phyloP scores from a whole-genome alignment of 768 basidiomycete species.

The Tephrocybe sp. region DNA sequence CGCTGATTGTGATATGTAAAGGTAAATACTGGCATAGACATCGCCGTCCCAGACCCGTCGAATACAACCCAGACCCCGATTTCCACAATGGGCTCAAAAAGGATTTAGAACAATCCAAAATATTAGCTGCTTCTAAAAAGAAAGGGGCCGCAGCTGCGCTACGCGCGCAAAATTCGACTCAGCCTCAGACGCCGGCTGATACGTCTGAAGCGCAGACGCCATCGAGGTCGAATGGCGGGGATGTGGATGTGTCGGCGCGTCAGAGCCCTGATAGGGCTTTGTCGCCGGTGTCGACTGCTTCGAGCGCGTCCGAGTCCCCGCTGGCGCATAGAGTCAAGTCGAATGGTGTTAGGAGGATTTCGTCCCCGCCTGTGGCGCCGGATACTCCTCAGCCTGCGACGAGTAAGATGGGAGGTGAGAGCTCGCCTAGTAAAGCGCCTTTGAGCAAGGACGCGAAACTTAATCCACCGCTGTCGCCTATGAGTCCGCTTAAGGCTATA shows the following conservation, averaged over 20 bases:
- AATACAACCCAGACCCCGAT: conserved; percentile 74
- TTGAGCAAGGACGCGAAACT: conserved; percentile 1
- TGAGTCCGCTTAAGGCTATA: conserved; percentile 26
- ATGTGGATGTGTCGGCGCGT: conserved; percentile 24
- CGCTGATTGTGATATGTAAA: conserved; percentile 26
- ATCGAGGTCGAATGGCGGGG: conserved; percentile 31
- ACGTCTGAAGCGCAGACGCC: conserved; percentile 57
- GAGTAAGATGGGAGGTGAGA: not conserved
- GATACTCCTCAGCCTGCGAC: conserved; percentile 19
- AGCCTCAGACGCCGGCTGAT: conserved; percentile 37
- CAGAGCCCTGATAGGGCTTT: conserved; percentile 48
- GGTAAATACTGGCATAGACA: conserved; percentile 92
- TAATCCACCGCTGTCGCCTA: conserved; percentile 20
- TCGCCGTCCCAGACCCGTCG: conserved; percentile 73
- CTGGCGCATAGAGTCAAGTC: conserved; percentile 64
- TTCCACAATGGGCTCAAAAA: conserved; percentile 58
- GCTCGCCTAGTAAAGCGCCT: conserved; percentile 5
- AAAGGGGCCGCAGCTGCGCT: conserved; percentile 50
- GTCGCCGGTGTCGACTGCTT: conserved; percentile 71
- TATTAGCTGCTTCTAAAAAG: conserved; percentile 47
- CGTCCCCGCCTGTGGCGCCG: conserved; percentile 17
- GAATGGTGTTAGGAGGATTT: conserved; percentile 40
- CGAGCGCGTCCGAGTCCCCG: conserved; percentile 72
- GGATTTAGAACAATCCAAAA: conserved; percentile 56
- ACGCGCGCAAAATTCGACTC: conserved; percentile 41